Evolutionary conservation across 345 rosid species (phyloP).

Genomic region (Diplotaxis tenuifolia): DNA sequence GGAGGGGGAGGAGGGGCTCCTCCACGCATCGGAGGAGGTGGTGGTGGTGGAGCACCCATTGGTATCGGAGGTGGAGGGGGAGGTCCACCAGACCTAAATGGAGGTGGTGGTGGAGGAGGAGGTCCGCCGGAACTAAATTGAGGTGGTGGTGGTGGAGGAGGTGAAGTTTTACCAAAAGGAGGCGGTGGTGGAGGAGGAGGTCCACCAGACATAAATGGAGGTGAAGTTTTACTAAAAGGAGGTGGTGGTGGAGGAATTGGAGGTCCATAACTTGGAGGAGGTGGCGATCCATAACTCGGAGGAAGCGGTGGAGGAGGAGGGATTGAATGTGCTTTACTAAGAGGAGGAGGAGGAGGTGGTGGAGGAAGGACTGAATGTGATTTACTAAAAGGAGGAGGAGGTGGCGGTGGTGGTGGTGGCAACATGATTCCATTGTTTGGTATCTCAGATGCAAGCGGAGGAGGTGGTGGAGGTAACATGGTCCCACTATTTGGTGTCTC

Average conservation of each 20-base stretch:
- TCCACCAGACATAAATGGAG: too few species aligned
- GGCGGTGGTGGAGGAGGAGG: slow-evolving; percentile 46
- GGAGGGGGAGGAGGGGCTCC: slow-evolving; percentile 58
- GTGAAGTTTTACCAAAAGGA: too few species aligned
- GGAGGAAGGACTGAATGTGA: slow-evolving; percentile 14
- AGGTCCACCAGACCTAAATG: neutral
- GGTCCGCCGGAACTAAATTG: slow-evolving; percentile 28
- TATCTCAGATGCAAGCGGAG: slow-evolving; percentile 36
- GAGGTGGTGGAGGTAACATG: slow-evolving; percentile 46
- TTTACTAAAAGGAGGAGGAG: slow-evolving; percentile 29
- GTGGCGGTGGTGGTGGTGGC: slow-evolving; percentile 47
- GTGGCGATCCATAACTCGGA: neutral
- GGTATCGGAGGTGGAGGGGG: slow-evolving; percentile 43
- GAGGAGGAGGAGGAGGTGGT: slow-evolving; percentile 34
- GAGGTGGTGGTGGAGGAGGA: slow-evolving; percentile 35
- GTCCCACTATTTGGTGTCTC: slow-evolving; percentile 35
- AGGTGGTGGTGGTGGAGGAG: slow-evolving; percentile 39
- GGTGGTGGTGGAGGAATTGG: slow-evolving; percentile 36
- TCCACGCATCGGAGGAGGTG: slow-evolving; percentile 38
- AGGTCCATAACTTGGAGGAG: slow-evolving; percentile 11
- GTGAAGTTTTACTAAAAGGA: slow-evolving; percentile 29
- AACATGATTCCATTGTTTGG: slow-evolving; percentile 35
- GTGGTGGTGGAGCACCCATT: slow-evolving; percentile 30
- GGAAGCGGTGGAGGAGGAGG: slow-evolving; percentile 41
- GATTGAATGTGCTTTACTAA: neutral